Conservation (phyloP, 2,329 filamentous ascomycete species). For the Pseudogymnoascus destructans region DNA sequence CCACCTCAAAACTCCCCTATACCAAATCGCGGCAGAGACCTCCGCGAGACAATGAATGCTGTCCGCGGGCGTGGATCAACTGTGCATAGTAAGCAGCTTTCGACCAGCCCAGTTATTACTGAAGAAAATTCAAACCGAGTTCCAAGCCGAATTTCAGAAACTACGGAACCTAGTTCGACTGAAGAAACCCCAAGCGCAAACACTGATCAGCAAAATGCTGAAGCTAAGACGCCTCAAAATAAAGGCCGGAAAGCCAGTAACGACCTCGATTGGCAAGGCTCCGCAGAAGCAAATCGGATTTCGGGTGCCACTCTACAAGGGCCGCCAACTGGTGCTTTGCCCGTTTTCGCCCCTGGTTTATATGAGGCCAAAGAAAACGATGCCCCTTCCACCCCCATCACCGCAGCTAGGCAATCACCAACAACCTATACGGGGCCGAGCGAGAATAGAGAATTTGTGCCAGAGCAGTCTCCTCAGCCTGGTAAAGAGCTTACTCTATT, state of each 20-base stretch:
- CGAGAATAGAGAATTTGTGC: conserved; percentile 37
- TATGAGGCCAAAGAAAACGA: conserved; percentile 11
- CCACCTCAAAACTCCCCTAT: conserved; percentile 71
- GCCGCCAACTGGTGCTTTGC: conserved; percentile 39
- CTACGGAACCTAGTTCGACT: conserved; percentile 15
- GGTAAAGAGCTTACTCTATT: conserved; percentile 88
- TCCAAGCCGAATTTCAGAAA: conserved; percentile 49
- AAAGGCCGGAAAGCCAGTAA: not conserved
- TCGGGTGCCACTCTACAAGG: conserved; percentile 47
- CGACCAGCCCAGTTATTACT: conserved; percentile 31
- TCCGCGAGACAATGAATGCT: conserved; percentile 70
- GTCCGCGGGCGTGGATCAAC: conserved; percentile 47
- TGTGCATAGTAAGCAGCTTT: conserved; percentile 33
- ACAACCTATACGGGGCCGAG: not conserved
- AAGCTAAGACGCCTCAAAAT: conserved; percentile 47
- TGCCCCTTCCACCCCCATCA: conserved; percentile 16
- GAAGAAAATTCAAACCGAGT: conserved; percentile 52
- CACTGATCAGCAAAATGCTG: conserved; percentile 25
- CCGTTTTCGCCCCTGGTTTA: conserved; percentile 21
- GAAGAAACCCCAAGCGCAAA: conserved; percentile 28
- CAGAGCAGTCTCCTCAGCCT: conserved; percentile 54
- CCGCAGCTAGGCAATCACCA: conserved; percentile 9
- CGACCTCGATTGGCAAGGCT: not conserved
- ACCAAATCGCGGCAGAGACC: conserved; percentile 74
- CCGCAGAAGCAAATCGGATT: not conserved